phyloP scores from a whole-genome alignment of 1,139 yeast species.

The Blastobotrys illinoisensis region DNA sequence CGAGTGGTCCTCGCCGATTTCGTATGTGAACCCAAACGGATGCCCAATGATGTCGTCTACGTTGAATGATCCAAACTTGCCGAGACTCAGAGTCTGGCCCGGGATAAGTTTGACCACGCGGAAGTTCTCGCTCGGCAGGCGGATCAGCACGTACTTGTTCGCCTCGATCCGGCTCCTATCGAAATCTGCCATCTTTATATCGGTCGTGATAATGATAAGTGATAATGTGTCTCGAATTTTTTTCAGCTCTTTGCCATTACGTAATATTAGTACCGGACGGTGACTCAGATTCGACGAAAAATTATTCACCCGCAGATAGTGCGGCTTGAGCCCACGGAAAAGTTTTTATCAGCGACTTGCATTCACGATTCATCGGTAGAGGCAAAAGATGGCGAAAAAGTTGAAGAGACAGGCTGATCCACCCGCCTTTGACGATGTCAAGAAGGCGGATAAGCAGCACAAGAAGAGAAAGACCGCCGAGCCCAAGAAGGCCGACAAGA shows the following conservation, averaged over 20 bases:
- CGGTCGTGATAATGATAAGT: too few species aligned
- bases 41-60: constrained; percentile 72
- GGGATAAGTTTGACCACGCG: constrained; percentile 62
- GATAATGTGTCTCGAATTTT: background rate
- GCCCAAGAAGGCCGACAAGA: constrained; percentile 20
- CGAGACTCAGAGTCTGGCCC: constrained; percentile 61
- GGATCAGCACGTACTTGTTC: constrained; percentile 50
- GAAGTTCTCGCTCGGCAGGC: constrained; percentile 75
- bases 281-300: background rate
- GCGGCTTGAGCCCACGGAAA: background rate
- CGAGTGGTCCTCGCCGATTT: constrained; percentile 45
- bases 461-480: constrained; percentile 31
- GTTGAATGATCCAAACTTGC: constrained; percentile 84
- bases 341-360: background rate
- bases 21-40: constrained; percentile 87
- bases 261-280: background rate
- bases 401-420: constrained; percentile 92
- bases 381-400: constrained; percentile 72
- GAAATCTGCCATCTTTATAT: constrained; percentile 7
- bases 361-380: background rate
- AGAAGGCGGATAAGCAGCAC: constrained; percentile 28
- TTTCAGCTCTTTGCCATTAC: background rate
- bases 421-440: constrained; percentile 75
- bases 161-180: constrained; percentile 33
- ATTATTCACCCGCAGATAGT: background rate